Conservation (phyloP, 257 asterid genomes). For the Primulina eburnea region DNA sequence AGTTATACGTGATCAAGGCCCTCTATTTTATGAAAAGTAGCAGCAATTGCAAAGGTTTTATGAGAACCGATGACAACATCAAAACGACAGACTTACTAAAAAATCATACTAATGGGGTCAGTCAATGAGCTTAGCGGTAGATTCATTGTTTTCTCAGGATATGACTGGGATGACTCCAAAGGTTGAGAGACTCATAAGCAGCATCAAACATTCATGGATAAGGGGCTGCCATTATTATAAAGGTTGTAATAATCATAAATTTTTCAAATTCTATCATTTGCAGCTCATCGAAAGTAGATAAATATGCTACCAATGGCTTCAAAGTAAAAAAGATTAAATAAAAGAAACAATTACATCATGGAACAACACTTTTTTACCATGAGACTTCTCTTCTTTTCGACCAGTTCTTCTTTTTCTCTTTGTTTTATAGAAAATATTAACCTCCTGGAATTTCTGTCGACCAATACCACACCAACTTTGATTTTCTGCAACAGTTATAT, state of each 20-base stretch:
- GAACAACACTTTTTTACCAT: slow-evolving; percentile 33
- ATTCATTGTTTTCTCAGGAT: not conserved
- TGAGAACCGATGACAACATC: not conserved
- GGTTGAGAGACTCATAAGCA: too few species aligned
- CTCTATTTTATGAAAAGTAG: not conserved
- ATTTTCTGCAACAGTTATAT: slow-evolving; percentile 51
- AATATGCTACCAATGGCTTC: not conserved
- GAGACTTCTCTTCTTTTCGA: slow-evolving; percentile 40
- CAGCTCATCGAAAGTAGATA: not conserved
- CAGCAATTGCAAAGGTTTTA: not conserved
- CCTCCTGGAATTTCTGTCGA: slow-evolving; percentile 61
- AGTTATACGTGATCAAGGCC: not conserved
- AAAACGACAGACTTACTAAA: not conserved
- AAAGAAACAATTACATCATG: not conserved
- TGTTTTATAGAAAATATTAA: slow-evolving; percentile 40
- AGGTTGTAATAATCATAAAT: not conserved
- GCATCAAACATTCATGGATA: not conserved
- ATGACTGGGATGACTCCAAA: not conserved
- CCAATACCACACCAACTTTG: slow-evolving; percentile 62
- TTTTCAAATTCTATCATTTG: not conserved
- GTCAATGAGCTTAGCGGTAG: not conserved
- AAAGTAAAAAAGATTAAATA: not conserved
- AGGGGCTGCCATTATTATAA: not conserved
- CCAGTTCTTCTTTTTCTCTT: slow-evolving; percentile 42
- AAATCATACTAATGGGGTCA: not conserved